Evolutionary conservation across 129 eudicot genomes (phyloP).

Genomic region (carrot (Daucus carota)): DH1_v3.0 NC_030384.2:41014501-41015000

Average conservation of each 20-base stretch:
- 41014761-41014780: slow-evolving; percentile 26
- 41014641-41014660: slow-evolving; percentile 24
- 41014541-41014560: slow-evolving; percentile 19
- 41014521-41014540: slow-evolving; percentile 44
- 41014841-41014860: slow-evolving; percentile 16
- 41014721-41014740: slow-evolving; percentile 43
- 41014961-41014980: slow-evolving; percentile 44
- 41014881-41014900: slow-evolving; percentile 21
- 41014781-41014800: slow-evolving; percentile 67
- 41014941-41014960: slow-evolving; percentile 40
- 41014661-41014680: slow-evolving; percentile 38
- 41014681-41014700: slow-evolving; percentile 19
- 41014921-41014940: slow-evolving; percentile 49
- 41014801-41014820: slow-evolving; percentile 22
- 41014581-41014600: slow-evolving; percentile 41
- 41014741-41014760: slow-evolving; percentile 34
- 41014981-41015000: slow-evolving; percentile 35
- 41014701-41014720: slow-evolving; percentile 58
- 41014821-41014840: slow-evolving; percentile 27
- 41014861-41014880: slow-evolving; percentile 40
- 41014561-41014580: slow-evolving; percentile 23
- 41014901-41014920: slow-evolving; percentile 63
- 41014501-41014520: slow-evolving; percentile 29
- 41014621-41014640: slow-evolving; percentile 47
- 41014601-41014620: slow-evolving; percentile 57